Evolutionary conservation across 116 monocot genomes (phyloP), one percentile per base, ranked within the genome.

Genomic region (Zostera marina): DNA sequence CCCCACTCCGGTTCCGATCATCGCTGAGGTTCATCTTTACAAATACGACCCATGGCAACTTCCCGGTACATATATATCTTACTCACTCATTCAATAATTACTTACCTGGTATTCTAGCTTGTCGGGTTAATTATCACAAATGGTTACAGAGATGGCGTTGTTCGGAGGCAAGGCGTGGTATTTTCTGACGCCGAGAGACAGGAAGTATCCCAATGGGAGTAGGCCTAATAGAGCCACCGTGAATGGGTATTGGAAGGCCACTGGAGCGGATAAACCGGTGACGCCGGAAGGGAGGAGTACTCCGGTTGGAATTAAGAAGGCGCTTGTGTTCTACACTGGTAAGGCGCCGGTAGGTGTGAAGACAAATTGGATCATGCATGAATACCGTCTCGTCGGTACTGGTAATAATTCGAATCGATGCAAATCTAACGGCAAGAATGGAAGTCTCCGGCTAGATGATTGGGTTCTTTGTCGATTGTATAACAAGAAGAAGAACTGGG

Each of bases 381-480:
- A 80, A 55, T 80, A 80, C 63, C 66, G 83, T 3, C 70, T 83
- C 12, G 65, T 76, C 11, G 75, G 73, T n/a, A 44, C 70, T 59
- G n/a, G n/a, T n/a, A n/a, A n/a, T n/a, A n/a, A n/a, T n/a, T n/a
- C n/a, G n/a, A 47, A 59, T 58, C 32, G 23, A 0, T 9, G 20
- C 56, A 52, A 56, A 17, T n/a, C 52, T 9, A 16, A 52, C 3
- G 67, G 17, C 54, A 72, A 63, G 21, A 70, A 63, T 23, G 71
- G 67, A 13, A 40, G 53, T 8, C 61, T 72, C 53, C 76, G 85
- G 91, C 57, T 91, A 72, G 91, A 91, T 64, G 85, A 91, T 9
- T 91, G 91, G 91, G 91, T 91, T 11, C 71, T 91, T 0, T 91
- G 91, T 59, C 74, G 91, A 17, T 46, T 91, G 38, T 91, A 91